phyloP scores from a whole-genome alignment of 148 eudicot species.

The Pharnaceum exiguum region DNA sequence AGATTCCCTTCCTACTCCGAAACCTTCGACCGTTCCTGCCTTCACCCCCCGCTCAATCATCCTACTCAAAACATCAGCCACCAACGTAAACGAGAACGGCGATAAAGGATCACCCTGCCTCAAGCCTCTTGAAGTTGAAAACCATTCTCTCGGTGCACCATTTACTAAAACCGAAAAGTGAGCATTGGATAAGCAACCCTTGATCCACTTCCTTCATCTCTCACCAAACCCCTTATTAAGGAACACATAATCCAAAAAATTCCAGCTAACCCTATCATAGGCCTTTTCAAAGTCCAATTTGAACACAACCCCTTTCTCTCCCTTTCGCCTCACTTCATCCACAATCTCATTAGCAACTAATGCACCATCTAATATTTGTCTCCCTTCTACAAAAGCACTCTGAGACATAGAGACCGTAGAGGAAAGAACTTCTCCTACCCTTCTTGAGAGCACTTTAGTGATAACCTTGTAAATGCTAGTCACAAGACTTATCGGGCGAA shows the following conservation, averaged over 20 bases:
- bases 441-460: not conserved
- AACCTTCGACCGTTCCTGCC: not conserved
- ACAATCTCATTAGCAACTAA: not conserved
- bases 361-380: not conserved
- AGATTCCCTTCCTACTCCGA: not conserved
- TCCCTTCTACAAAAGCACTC: not conserved
- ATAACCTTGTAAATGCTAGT: not conserved
- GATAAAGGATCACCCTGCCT: not conserved
- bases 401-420: not conserved
- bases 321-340: not conserved
- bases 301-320: not conserved
- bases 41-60: not conserved
- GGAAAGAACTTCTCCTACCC: not conserved
- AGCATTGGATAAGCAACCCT: not conserved
- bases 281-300: not conserved
- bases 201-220: not conserved
- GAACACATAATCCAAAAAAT: no score
- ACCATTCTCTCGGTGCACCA: not conserved
- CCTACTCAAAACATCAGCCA: not conserved
- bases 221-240: not conserved
- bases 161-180: not conserved
- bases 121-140: not conserved
- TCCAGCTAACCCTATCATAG: not conserved
- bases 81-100: not conserved
- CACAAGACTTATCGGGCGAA: not conserved